These are phyloP conservation scores for Lipomyces sp. DNA, from an alignment of 805 yeast genomes.

Conservation along the genomic window DNA sequence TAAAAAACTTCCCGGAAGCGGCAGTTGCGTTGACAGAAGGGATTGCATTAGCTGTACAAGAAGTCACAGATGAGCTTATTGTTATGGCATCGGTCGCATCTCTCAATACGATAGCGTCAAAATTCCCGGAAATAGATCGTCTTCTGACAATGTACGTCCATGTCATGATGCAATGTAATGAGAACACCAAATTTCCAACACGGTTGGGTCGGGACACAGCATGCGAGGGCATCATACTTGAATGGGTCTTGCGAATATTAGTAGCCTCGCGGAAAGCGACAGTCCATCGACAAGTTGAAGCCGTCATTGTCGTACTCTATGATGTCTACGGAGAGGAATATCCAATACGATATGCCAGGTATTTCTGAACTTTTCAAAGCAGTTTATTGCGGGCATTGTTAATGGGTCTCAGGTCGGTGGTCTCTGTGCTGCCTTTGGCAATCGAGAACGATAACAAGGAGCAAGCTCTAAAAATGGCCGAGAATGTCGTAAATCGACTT, in stretches of 20 bases:
- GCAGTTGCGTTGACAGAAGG: constrained; percentile 10
- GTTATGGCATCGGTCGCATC: constrained; percentile 2
- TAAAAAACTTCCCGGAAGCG: constrained; percentile 12
- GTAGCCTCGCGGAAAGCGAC: constrained; percentile 6
- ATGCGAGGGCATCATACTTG: constrained; percentile 22
- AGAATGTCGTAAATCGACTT: neutral
- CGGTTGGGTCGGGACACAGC: constrained; percentile 2
- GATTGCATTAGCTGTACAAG: neutral
- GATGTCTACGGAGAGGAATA: constrained; percentile 6
- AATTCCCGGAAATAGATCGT: constrained; percentile 15
- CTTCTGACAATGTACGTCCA: constrained; percentile 12
- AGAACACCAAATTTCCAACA: neutral
- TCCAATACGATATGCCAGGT: constrained; percentile 26
- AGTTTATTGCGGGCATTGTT: neutral
- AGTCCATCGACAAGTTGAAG: neutral
- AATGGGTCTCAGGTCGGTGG: neutral
- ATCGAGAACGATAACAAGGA: constrained; percentile 2
- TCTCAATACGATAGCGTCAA: constrained; percentile 1
- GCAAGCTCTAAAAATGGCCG: neutral
- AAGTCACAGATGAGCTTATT: neutral
- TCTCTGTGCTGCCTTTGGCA: constrained; percentile 5
- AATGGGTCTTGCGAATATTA: constrained; percentile 20
- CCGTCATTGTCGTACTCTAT: neutral
- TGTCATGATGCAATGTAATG: neutral
- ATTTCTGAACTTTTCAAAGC: neutral